Percentiles rank a stretch among this genome's conserved stretches.
phyloP scores from a whole-genome alignment of 305 asterid genomes.

The Fraxinus paxiana region DNA sequence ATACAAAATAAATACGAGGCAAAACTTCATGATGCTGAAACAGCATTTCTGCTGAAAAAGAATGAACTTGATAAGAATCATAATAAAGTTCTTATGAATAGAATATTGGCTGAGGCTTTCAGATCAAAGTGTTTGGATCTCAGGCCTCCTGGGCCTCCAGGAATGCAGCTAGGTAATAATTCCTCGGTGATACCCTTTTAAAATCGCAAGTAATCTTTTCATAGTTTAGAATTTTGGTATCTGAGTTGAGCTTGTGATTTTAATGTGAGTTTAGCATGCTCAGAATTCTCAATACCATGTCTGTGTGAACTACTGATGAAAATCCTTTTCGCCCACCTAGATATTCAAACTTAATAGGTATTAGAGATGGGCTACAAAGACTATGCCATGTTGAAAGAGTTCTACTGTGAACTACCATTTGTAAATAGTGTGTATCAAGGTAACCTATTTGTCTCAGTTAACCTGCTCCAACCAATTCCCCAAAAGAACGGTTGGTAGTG shows the following conservation, averaged over 20 bases:
- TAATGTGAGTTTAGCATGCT: neutral
- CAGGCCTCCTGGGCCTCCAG: conserved; percentile 45
- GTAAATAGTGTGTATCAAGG: neutral
- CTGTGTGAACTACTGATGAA: neutral
- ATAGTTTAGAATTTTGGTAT: conserved; percentile 12
- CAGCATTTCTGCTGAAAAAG: conserved; percentile 33
- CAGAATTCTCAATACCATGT: neutral
- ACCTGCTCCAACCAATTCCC: neutral
- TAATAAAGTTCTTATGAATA: conserved; percentile 43
- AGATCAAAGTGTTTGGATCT: conserved; percentile 63
- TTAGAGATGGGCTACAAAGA: neutral
- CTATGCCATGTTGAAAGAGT: neutral
- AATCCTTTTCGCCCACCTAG: neutral
- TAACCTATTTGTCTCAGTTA: neutral
- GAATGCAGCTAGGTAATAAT: conserved; percentile 32
- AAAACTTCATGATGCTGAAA: conserved; percentile 47
- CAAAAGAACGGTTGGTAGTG: neutral
- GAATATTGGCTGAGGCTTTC: conserved; percentile 54
- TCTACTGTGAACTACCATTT: neutral
- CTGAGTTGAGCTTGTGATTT: neutral
- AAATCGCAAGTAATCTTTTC: neutral
- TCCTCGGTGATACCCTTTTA: neutral
- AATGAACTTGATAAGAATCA: conserved; percentile 36
- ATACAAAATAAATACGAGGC: conserved; percentile 42
- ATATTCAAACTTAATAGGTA: neutral